Evolutionary conservation across 2,329 filamentous ascomycete genomes (phyloP).

Genomic region (Epicoccum nigrum): DNA sequence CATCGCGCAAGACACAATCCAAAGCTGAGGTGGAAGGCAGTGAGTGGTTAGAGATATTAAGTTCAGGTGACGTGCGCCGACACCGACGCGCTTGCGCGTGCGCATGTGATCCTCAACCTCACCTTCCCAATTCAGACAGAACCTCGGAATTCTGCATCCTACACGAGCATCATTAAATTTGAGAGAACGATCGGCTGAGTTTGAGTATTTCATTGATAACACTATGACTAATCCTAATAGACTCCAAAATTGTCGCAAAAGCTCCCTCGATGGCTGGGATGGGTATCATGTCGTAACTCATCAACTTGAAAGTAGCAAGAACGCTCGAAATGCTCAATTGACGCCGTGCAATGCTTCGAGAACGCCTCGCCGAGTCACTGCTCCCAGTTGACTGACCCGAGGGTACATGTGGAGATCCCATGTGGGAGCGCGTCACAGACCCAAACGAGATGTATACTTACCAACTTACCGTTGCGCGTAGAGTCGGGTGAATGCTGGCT

Average conservation of each 20-base stretch:
- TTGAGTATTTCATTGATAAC: slow-evolving; percentile 17
- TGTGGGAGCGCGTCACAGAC: slow-evolving; percentile 47
- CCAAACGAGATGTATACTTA: slow-evolving; percentile 51
- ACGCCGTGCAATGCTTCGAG: slow-evolving; percentile 21
- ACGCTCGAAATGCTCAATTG: slow-evolving; percentile 19
- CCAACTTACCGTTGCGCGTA: slow-evolving; percentile 52
- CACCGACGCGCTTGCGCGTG: background rate
- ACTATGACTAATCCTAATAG: slow-evolving; percentile 14
- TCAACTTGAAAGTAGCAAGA: slow-evolving; percentile 12
- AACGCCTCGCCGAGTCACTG: slow-evolving; percentile 19
- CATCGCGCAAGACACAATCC: slow-evolving; percentile 37
- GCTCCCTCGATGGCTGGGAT: slow-evolving; percentile 16
- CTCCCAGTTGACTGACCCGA: slow-evolving; percentile 28
- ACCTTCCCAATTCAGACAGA: background rate
- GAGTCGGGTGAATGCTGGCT: slow-evolving; percentile 43
- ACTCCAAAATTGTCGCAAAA: slow-evolving; percentile 15
- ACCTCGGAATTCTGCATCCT: background rate
- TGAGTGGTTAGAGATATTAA: background rate
- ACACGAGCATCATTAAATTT: background rate
- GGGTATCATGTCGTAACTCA: slow-evolving; percentile 22
- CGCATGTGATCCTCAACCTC: background rate
- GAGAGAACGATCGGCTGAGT: background rate
- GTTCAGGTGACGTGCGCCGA: background rate
- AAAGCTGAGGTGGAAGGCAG: background rate
- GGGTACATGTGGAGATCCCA: slow-evolving; percentile 42